Percentiles rank a stretch among this genome's conserved stretches.
Evolutionary conservation across 148 eudicot genomes (phyloP).

Genomic region (Chenopodium album): DNA sequence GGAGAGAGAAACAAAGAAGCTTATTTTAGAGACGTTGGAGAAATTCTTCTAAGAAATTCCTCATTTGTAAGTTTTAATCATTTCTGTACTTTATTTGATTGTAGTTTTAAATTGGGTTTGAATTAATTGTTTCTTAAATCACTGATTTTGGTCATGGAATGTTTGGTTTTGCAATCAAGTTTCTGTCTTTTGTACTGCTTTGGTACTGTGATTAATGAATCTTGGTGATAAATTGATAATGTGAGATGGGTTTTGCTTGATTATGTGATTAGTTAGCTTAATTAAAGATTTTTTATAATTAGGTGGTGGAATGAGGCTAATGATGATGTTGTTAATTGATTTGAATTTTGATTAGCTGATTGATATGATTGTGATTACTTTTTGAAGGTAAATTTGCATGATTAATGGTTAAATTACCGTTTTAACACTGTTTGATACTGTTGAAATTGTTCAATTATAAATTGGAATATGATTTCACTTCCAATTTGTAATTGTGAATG

Average conservation of each 20-base stretch:
- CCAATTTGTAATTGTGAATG: neutral
- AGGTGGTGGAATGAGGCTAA: neutral
- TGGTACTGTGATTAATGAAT: neutral
- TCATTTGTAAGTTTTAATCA: conserved; percentile 14
- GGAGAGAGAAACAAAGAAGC: neutral
- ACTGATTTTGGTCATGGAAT: neutral
- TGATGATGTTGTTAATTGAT: neutral
- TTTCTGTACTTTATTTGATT: neutral
- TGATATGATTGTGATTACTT: too few relatives aligned
- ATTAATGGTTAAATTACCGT: neutral
- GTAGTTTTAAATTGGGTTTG: conserved; percentile 15
- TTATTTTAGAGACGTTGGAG: conserved; percentile 11
- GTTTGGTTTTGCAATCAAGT: conserved; percentile 6
- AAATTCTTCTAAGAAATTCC: neutral
- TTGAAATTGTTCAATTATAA: neutral
- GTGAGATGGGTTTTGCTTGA: neutral
- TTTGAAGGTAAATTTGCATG: neutral
- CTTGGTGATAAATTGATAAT: neutral
- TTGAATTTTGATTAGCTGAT: neutral
- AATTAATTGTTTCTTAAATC: neutral
- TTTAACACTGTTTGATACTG: neutral
- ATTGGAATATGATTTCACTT: neutral
- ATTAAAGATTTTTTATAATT: neutral
- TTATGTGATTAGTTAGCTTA: neutral
- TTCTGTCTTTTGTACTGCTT: conserved; percentile 14